A percentile compares a stretch with the other conserved stretches of the same genome.
These are phyloP conservation scores for Fonsecaea pedrosoi DNA, from an alignment of 2,329 filamentous ascomycete genomes.

Conservation along the genomic window DNA sequence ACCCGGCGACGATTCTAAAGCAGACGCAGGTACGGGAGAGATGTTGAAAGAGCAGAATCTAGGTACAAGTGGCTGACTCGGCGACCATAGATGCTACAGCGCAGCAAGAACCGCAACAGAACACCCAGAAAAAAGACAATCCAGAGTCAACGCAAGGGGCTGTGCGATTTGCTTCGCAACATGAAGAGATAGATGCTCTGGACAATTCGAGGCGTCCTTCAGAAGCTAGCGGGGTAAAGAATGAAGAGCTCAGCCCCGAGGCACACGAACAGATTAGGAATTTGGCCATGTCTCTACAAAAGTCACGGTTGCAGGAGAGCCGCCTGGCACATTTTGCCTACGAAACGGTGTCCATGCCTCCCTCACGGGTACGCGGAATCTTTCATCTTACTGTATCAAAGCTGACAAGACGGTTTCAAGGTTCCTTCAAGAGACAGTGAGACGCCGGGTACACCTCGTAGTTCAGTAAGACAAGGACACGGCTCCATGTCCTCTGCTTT, in stretches of 20 bases:
- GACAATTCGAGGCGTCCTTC: constrained; percentile 26
- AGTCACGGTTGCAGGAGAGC: constrained; percentile 77
- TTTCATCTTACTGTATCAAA: constrained; percentile 11
- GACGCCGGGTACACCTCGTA: constrained; percentile 62
- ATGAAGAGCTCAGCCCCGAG: constrained; percentile 48
- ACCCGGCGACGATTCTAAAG: constrained; percentile 36
- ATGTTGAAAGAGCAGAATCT: neutral
- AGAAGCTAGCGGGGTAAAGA: constrained; percentile 33
- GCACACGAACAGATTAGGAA: constrained; percentile 70
- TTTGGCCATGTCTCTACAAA: constrained; percentile 74
- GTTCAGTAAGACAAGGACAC: constrained; percentile 64
- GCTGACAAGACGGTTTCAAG: constrained; percentile 29
- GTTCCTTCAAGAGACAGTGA: constrained; percentile 63
- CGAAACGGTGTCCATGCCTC: constrained; percentile 85
- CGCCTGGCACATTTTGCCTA: constrained; percentile 87
- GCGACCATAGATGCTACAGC: constrained; percentile 41
- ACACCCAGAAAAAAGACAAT: constrained; percentile 13
- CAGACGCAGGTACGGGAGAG: constrained; percentile 34
- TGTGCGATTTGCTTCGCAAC: constrained; percentile 74
- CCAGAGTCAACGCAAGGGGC: constrained; percentile 46
- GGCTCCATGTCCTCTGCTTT: constrained; percentile 71
- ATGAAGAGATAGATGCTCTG: constrained; percentile 70
- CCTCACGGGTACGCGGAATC: constrained; percentile 49
- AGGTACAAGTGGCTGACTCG: constrained; percentile 17
- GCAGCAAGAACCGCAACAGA: constrained; percentile 38